Evolutionary conservation across 768 basidiomycete genomes (phyloP), one percentile per base, ranked within the genome.

Genomic region (Mycena floridula): DNA sequence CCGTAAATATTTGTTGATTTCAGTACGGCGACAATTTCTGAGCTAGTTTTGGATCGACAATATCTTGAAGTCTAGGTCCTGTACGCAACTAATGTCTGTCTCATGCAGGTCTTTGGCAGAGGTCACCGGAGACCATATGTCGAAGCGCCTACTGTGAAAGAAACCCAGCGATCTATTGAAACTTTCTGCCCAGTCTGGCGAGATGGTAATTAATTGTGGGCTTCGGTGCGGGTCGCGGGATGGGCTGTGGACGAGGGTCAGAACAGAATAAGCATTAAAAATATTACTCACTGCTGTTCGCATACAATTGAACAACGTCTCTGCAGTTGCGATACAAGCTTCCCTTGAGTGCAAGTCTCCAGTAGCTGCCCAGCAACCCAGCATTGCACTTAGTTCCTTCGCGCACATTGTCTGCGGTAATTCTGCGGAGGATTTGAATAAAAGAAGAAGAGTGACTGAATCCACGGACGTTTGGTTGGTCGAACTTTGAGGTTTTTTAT

Each of bases 191-290:
- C 7, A 91, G 71, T 61, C 89, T 79, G 54, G 86, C 82, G 52
- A 93, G 79, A 62, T 92, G 89, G 61, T 89, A 93, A 64, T 94
- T 93, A 69, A 94, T 91, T 25, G 85, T 81, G 25, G 90, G 77
- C 58, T 73, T 75, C 42, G 82, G 87, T 36, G 63, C 62, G 59
- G 82, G 88, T 49, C 79, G 79, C 40, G 74, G 70, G 58, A 81
- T 69, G 9, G 85, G 82, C 89, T 92, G 11, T 48, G 12, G 37
- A 44, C 16, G 47, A 51, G 30, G 42, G 7, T n/a, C n/a, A 25
- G n/a, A 16, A 41, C 28, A 48, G 40, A 26, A 25, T 35, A 25
- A 40, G n/a, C 25, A 5, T 30, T 45, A 42, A 18, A 43, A 42
- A 46, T n/a, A 43, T 46, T 43, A 70, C 88, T 57, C 42, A 92